Evolutionary conservation across 163 green algal species (phyloP).

Genomic region (Chloromonas sp.): DNA sequence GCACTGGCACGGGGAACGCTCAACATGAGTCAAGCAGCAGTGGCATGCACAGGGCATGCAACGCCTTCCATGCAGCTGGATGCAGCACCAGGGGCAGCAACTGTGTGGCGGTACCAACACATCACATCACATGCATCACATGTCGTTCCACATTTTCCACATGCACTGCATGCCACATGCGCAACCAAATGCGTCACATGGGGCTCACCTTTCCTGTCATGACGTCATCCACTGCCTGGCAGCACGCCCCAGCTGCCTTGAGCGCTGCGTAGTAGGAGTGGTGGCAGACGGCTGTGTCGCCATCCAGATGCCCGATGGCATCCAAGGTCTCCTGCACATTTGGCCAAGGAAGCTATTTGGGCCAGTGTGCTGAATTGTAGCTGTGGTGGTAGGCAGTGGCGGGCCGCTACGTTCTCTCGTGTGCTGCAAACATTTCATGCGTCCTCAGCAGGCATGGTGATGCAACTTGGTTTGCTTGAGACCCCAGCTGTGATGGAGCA

Average conservation of each 20-base stretch:
- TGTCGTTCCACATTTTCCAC: too few species aligned
- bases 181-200: too few species aligned
- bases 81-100: background rate
- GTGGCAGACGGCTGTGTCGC: slow-evolving; percentile 74
- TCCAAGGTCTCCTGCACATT: slow-evolving; percentile 27
- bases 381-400: background rate
- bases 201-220: slow-evolving; percentile 42
- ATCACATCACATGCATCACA: too few species aligned
- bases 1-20: too few species aligned
- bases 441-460: too few species aligned
- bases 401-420: too few species aligned
- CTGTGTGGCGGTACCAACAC: background rate
- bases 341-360: background rate
- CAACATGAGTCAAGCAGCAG: too few species aligned
- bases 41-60: too few species aligned
- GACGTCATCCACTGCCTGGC: slow-evolving; percentile 69
- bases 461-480: too few species aligned
- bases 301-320: slow-evolving; percentile 67
- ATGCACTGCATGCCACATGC: too few species aligned
- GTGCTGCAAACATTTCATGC: too few species aligned
- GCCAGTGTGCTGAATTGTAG: background rate
- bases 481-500: too few species aligned
- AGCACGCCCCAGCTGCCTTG: slow-evolving; percentile 68
- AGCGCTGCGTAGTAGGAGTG: slow-evolving; percentile 70
- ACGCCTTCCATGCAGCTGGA: background rate